Conservation (phyloP, 1,284 basidiomycete species). For the Ganoderma sinense region DNA sequence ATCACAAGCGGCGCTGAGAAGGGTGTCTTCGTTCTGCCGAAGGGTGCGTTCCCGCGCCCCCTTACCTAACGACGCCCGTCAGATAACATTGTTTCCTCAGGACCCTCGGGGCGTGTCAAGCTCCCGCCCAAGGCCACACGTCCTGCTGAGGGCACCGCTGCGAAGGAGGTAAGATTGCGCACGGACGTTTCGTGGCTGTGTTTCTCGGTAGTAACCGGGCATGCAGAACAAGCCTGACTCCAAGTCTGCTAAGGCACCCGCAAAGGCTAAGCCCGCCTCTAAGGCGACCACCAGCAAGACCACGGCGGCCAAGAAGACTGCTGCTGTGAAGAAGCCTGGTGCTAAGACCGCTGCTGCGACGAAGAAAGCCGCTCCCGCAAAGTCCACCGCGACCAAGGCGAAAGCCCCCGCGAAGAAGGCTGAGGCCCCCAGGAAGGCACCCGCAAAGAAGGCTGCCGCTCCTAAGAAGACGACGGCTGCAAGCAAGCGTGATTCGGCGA, state of each 20-base stretch:
- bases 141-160: slow-evolving; percentile 55
- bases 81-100: slow-evolving; percentile 43
- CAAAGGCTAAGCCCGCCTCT: slow-evolving; percentile 34
- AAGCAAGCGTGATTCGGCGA: slow-evolving; percentile 57
- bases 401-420: slow-evolving; percentile 38
- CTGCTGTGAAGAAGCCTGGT: slow-evolving; percentile 36
- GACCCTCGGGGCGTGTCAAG: slow-evolving; percentile 85
- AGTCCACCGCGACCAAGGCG: slow-evolving; percentile 30
- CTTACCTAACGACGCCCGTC: slow-evolving; percentile 8
- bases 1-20: slow-evolving; percentile 84
- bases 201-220: slow-evolving; percentile 27
- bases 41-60: slow-evolving; percentile 60
- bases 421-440: slow-evolving; percentile 41
- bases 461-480: slow-evolving; percentile 56
- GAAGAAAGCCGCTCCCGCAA: slow-evolving; percentile 31
- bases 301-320: slow-evolving; percentile 33
- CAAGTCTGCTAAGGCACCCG: slow-evolving; percentile 36
- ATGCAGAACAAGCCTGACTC: slow-evolving; percentile 65
- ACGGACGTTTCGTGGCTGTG: slow-evolving; percentile 15
- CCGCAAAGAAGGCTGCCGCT: slow-evolving; percentile 53
- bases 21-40: slow-evolving; percentile 84
- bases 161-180: slow-evolving; percentile 68
- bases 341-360: slow-evolving; percentile 34
- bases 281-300: slow-evolving; percentile 36
- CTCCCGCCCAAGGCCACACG: slow-evolving; percentile 71